Base-by-base conservation (phyloP, 2,329 filamentous ascomycete species). In the Clarireedia homoeocarpa region DNA sequence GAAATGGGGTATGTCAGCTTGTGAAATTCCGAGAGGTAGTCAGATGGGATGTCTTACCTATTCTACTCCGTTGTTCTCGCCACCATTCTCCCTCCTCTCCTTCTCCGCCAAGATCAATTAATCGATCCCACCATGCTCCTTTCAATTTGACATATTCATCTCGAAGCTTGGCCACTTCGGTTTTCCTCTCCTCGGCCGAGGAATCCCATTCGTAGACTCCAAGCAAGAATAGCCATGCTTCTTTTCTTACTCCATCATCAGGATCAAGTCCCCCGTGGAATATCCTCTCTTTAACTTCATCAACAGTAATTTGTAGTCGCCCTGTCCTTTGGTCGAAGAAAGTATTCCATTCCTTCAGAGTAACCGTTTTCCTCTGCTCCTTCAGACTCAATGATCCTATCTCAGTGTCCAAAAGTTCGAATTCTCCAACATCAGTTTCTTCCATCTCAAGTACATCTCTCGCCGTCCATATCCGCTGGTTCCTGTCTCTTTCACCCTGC, bases 81-180 rank as follows among this genome's bases (percentile, higher is more conserved):
- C 92, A 99, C 86, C 91, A 96, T 67, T 99, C 95, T 26, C 88
- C 86, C 63, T 92, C 83, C 62, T 96, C 89, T 2, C 85, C 78
- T 26, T 89, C 84, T 1, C 88, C 86, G 30, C 88, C 84, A 14
- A 91, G 83, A 56, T 96, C 91, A 2, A 94, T 81, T 64, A 96
- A 84, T 39, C 88, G 80, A 71, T 97, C 91, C 95, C 95, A 99
- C 95, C 94, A 99, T 0, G 87, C 81, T 5, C 88, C 90, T 72
- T 99, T 99, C 45, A 99, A 77, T 61, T 91, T 86, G 58, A 97
- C 89, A 70, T 97, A 99, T 65, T 95, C 90, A 65, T 99, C 94
- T 9, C 94, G 79, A 36, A 95, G 79, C 6, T 88, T 95, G 48
- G 94, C 92, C 65, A 91, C 77, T 64, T 91, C 81, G 0, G 86